Conservation (phyloP, 2,329 filamentous ascomycete genomes). For the Didymella lethalis region DNA sequence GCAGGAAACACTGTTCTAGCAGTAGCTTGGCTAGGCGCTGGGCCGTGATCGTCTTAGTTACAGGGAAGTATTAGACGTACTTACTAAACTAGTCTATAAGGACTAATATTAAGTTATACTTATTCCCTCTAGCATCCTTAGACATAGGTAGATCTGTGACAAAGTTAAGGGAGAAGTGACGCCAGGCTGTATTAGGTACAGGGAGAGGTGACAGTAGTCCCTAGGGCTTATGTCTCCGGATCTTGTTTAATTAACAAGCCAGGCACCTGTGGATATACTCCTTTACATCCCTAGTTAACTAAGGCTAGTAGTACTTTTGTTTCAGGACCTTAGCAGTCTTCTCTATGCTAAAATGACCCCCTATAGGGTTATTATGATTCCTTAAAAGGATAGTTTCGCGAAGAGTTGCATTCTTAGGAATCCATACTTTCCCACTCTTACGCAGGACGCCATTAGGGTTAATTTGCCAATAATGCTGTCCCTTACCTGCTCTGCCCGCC, state of each 20-base stretch:
- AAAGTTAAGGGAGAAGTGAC: conserved; percentile 9
- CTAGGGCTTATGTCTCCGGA: too few relatives aligned
- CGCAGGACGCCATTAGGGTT: neutral
- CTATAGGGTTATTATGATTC: too few relatives aligned
- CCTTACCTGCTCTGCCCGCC: neutral
- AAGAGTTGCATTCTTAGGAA: too few relatives aligned
- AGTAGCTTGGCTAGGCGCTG: conserved; percentile 2
- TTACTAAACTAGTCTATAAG: conserved; percentile 10
- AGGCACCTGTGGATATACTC: too few relatives aligned
- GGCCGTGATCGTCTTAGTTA: conserved; percentile 10
- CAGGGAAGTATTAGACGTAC: conserved; percentile 7
- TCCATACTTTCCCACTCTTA: too few relatives aligned
- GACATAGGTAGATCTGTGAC: conserved; percentile 6
- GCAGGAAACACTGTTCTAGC: conserved; percentile 7
- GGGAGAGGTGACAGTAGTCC: neutral
- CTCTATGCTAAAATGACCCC: too few relatives aligned
- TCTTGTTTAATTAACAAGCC: too few relatives aligned
- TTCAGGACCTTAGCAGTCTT: too few relatives aligned
- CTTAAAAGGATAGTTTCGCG: too few relatives aligned
- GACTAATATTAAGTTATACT: conserved; percentile 10
- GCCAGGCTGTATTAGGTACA: neutral
- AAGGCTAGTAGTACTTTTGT: too few relatives aligned
- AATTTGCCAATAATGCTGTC: conserved; percentile 1
- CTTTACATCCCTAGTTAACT: too few relatives aligned
- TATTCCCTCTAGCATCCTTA: conserved; percentile 1